Conservation (phyloP, 2,329 filamentous ascomycete genomes). For the Colletotrichum salicis region DNA sequence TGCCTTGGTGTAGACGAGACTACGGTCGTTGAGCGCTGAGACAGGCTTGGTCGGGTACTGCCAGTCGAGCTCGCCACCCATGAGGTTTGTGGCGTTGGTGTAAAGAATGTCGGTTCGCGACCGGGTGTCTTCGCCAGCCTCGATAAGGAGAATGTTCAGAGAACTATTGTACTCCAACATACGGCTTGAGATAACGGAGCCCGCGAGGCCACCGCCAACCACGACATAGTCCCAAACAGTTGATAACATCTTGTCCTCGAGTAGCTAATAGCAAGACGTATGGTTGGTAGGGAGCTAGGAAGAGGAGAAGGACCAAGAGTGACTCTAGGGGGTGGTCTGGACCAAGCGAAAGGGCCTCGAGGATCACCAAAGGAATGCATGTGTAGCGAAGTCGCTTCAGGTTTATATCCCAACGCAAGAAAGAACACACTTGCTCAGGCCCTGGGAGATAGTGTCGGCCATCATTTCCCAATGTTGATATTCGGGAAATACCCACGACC, state of each 20-base stretch:
- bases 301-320: no score
- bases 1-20: conserved; percentile 13
- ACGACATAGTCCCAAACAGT: conserved; percentile 47
- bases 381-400: no score
- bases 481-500: no score
- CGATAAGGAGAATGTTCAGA: conserved; percentile 49
- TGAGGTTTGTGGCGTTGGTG: conserved; percentile 21
- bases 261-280: no score
- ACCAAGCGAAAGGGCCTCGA: no score
- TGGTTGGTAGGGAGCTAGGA: no score
- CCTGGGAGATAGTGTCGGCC: no score
- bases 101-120: conserved; percentile 21
- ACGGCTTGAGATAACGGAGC: conserved; percentile 49
- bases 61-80: conserved; percentile 46
- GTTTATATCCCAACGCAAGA: no score
- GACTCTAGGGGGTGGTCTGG: no score
- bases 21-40: conserved; percentile 1
- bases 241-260: background rate
- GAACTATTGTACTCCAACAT: conserved; percentile 40
- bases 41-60: conserved; percentile 38
- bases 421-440: no score
- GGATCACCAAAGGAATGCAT: no score
- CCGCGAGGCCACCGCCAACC: conserved; percentile 50
- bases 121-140: conserved; percentile 45
- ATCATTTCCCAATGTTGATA: no score